Conservation (phyloP, 371 early-diverging fungal species). For the Cokeromyces recurvatus region DNA sequence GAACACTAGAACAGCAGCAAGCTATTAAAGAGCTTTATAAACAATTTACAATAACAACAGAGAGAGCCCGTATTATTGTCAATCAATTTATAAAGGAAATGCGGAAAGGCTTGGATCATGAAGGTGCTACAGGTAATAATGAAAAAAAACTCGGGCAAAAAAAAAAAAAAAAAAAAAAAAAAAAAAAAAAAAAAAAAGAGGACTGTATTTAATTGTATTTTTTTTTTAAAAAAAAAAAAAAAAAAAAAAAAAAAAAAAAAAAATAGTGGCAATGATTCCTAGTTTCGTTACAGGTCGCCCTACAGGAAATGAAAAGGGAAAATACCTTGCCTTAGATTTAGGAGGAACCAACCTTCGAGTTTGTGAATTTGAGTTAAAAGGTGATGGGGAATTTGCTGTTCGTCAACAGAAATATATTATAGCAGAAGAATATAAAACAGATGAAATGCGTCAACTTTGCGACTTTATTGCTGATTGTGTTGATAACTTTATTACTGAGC, state of each 20-base stretch:
- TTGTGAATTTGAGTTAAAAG: slow-evolving; percentile 37
- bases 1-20: slow-evolving; percentile 10
- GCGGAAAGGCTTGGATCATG: slow-evolving; percentile 60
- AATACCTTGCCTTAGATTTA: slow-evolving; percentile 84
- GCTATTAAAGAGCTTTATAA: slow-evolving; percentile 2
- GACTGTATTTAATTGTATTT: no score
- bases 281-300: slow-evolving; percentile 81
- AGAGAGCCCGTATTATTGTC: slow-evolving; percentile 34
- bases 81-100: slow-evolving; percentile 66
- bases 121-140: slow-evolving; percentile 44
- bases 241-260: neutral
- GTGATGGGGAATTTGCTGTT: slow-evolving; percentile 48
- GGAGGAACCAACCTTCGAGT: slow-evolving; percentile 93
- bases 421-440: slow-evolving; percentile 27
- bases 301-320: slow-evolving; percentile 77
- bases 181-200: no score
- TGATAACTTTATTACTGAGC: slow-evolving; percentile 63
- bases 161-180: no score
- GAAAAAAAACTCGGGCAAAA: no score
- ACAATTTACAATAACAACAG: slow-evolving; percentile 8
- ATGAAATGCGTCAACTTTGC: slow-evolving; percentile 59
- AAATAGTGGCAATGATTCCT: slow-evolving; percentile 61
- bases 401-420: slow-evolving; percentile 22
- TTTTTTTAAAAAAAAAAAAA: neutral
- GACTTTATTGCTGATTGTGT: slow-evolving; percentile 89